These are phyloP conservation scores for Theobroma grandiflorum DNA, from an alignment of 441 rosid genomes.

Conservation along the genomic window DNA sequence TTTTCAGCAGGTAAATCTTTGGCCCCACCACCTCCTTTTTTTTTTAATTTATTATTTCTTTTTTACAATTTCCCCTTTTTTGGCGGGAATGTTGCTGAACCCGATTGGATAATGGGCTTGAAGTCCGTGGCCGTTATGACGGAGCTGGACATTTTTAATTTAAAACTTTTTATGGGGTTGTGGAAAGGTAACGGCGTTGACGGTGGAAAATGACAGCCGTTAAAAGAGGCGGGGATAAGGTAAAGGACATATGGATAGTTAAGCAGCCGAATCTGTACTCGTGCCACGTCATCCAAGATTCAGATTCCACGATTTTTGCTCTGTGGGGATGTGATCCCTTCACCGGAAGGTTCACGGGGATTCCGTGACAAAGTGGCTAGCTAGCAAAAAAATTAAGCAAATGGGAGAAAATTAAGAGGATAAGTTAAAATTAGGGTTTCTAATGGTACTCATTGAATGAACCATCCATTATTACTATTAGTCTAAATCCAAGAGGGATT, in stretches of 20 bases:
- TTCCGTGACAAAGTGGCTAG: not conserved
- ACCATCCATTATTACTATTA: no score
- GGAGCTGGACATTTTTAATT: not conserved
- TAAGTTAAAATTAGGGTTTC: not conserved
- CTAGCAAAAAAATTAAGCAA: not conserved
- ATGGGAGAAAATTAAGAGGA: not conserved
- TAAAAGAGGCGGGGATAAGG: conserved; percentile 32
- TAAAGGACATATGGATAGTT: conserved; percentile 33
- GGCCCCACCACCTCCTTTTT: conserved; percentile 31
- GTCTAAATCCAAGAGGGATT: no score
- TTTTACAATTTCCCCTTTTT: not conserved
- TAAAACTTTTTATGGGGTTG: not conserved
- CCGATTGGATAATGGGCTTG: conserved; percentile 25
- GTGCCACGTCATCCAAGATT: conserved; percentile 48
- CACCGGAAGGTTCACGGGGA: conserved; percentile 24
- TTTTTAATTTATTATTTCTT: not conserved
- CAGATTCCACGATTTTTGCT: conserved; percentile 32
- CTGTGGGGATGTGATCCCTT: not conserved
- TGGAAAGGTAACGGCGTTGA: not conserved
- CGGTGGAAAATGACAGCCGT: conserved; percentile 30
- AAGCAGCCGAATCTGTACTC: conserved; percentile 33
- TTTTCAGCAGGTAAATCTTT: conserved; percentile 36
- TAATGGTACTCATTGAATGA: not conserved
- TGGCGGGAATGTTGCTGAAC: conserved; percentile 48
- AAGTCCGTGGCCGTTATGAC: conserved; percentile 37